Evolutionary conservation across 2,329 filamentous ascomycete genomes (phyloP).

Genomic region (Colletotrichum sp.): DNA sequence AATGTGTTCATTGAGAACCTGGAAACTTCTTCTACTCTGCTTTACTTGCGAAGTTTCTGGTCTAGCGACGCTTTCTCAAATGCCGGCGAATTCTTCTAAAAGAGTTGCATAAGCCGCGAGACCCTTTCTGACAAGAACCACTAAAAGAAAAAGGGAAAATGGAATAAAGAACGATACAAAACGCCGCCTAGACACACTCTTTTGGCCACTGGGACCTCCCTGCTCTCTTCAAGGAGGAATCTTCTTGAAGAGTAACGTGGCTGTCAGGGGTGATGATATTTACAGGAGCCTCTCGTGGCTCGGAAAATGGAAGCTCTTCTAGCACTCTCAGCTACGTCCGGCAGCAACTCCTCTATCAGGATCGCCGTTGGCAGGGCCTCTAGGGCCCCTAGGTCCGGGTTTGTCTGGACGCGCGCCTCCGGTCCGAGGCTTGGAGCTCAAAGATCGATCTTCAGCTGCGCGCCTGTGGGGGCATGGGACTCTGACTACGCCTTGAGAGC

Average conservation of each 20-base stretch:
- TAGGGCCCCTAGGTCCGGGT: background rate
- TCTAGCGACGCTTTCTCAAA: background rate
- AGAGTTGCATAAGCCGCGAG: background rate
- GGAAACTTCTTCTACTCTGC: background rate
- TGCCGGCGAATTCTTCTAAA: background rate
- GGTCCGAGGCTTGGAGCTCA: background rate
- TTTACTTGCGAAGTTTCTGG: background rate
- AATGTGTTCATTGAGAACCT: background rate
- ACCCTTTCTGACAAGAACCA: background rate
- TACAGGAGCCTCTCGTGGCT: background rate
- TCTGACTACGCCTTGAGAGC: constrained; percentile 11
- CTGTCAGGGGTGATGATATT: background rate
- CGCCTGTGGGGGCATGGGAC: constrained; percentile 6
- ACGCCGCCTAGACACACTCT: background rate
- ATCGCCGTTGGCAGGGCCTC: background rate
- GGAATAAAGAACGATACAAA: background rate
- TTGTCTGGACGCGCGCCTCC: background rate
- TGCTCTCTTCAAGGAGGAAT: background rate
- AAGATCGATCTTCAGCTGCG: background rate
- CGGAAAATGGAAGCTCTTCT: background rate
- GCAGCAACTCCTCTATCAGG: constrained; percentile 1
- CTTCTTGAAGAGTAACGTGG: background rate
- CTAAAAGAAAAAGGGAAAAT: background rate
- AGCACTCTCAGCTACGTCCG: background rate
- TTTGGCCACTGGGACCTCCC: background rate